Percentiles rank a stretch among this genome's conserved stretches.
Evolutionary conservation across 176 grass and related monocot genomes (phyloP).

Genomic region (Ananas comosus): DNA sequence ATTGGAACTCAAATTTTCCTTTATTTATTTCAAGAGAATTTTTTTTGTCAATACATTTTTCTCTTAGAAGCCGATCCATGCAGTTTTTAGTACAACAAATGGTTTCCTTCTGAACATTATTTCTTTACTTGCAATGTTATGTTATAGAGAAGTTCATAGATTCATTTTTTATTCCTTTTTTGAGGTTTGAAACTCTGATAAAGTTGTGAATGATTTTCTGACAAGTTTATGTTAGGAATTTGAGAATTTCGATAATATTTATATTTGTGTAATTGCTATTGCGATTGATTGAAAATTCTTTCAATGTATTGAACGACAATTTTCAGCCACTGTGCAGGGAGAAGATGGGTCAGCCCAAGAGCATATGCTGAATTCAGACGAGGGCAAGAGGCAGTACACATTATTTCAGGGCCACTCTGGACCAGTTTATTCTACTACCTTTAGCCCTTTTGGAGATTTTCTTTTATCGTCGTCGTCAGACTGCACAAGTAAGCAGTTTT

Average conservation of each 20-base stretch:
- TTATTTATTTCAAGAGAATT: too few relatives aligned
- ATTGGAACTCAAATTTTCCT: too few relatives aligned
- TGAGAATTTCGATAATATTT: neutral
- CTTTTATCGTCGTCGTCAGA: constrained; percentile 91
- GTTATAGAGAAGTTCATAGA: neutral
- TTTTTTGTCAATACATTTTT: too few relatives aligned
- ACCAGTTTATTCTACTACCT: constrained; percentile 81
- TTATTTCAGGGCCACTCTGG: constrained; percentile 90
- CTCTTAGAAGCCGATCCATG: too few relatives aligned
- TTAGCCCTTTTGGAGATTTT: constrained; percentile 88
- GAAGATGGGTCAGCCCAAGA: constrained; percentile 56
- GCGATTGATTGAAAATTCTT: neutral
- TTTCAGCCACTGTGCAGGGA: constrained; percentile 50
- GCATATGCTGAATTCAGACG: constrained; percentile 43
- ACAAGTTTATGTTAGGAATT: too few relatives aligned
- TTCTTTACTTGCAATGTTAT: too few relatives aligned
- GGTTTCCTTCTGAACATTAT: too few relatives aligned
- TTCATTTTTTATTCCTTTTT: neutral
- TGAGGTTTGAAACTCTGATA: neutral
- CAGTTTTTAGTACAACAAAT: too few relatives aligned
- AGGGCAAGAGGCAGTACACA: constrained; percentile 54
- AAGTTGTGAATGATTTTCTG: neutral
- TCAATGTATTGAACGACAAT: constrained; percentile 14
- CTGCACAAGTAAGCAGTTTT: constrained; percentile 58
- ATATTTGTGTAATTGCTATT: neutral